Conservation (phyloP, 805 yeast genomes). For the Schwanniomyces yamadae region DNA sequence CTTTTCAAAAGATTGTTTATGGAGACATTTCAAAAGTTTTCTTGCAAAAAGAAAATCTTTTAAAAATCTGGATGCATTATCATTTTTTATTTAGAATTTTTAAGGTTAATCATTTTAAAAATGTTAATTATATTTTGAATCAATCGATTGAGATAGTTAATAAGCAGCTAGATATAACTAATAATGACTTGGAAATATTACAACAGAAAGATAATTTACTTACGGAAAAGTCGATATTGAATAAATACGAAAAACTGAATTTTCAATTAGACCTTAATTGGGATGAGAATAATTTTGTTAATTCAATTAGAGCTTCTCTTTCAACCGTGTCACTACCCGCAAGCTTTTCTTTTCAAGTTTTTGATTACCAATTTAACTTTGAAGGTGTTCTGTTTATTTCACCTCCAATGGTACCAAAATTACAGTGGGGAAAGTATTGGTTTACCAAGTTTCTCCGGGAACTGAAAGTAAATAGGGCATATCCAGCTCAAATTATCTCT, state of each 20-base stretch:
- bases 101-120: conserved; percentile 17
- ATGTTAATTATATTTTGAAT: conserved; percentile 13
- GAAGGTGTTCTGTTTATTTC: conserved; percentile 5
- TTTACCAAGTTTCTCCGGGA: conserved; percentile 9
- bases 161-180: conserved; percentile 11
- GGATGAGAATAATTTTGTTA: conserved; percentile 5
- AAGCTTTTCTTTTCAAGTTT: conserved; percentile 1
- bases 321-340: conserved; percentile 3
- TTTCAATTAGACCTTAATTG: not conserved
- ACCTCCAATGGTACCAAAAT: conserved; percentile 9
- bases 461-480: not conserved
- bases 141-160: conserved; percentile 15
- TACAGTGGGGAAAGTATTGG: conserved; percentile 24
- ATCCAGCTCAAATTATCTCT: conserved; percentile 1
- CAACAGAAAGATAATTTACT: conserved; percentile 4
- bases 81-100: conserved; percentile 18
- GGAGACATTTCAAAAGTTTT: conserved; percentile 7
- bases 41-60: conserved; percentile 10
- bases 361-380: conserved; percentile 6
- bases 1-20: conserved; percentile 11
- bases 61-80: conserved; percentile 14
- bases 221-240: conserved; percentile 1
- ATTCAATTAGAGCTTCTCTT: conserved; percentile 2
- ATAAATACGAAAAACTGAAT: not conserved
- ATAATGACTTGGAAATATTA: conserved; percentile 3